Conservation (phyloP, 495 filamentous ascomycete genomes). For the Hypoxylon fuscum region DNA sequence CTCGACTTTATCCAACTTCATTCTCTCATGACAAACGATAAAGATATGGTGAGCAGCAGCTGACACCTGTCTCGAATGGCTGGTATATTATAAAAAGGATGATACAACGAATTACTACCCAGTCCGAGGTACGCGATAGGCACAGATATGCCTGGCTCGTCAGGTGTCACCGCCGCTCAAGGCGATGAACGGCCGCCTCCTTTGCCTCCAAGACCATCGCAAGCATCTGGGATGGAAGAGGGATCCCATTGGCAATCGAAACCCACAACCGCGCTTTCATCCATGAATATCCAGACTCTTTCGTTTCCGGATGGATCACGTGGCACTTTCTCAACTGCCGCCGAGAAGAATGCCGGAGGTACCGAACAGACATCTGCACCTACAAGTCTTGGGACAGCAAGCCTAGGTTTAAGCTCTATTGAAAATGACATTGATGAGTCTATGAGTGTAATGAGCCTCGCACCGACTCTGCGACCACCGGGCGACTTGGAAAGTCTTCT, state of each 20-base stretch:
- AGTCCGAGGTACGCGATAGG: slow-evolving; percentile 33
- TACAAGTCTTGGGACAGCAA: slow-evolving; percentile 46
- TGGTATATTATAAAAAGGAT: slow-evolving; percentile 23
- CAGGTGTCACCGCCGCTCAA: slow-evolving; percentile 19
- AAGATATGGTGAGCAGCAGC: not conserved
- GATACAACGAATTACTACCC: slow-evolving; percentile 25
- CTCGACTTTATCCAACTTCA: not conserved
- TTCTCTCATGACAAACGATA: not conserved
- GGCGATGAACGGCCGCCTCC: slow-evolving; percentile 61
- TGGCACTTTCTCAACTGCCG: slow-evolving; percentile 65
- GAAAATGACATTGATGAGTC: slow-evolving; percentile 74
- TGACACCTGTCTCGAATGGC: not conserved
- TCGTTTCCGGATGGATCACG: slow-evolving; percentile 73
- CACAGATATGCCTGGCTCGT: slow-evolving; percentile 37
- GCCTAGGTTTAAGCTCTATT: slow-evolving; percentile 31
- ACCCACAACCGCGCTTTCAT: slow-evolving; percentile 83
- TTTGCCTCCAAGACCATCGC: slow-evolving; percentile 71
- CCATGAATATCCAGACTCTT: slow-evolving; percentile 77
- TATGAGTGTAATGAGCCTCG: slow-evolving; percentile 83
- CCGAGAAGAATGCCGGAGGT: slow-evolving; percentile 44
- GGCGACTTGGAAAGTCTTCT: slow-evolving; percentile 86
- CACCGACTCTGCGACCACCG: slow-evolving; percentile 74
- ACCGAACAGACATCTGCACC: slow-evolving; percentile 36
- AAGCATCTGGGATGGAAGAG: slow-evolving; percentile 25
- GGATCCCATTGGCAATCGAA: slow-evolving; percentile 67